These are phyloP conservation scores for Areca catechu DNA, from an alignment of 176 grass and related monocot species.

Conservation along the genomic window DNA sequence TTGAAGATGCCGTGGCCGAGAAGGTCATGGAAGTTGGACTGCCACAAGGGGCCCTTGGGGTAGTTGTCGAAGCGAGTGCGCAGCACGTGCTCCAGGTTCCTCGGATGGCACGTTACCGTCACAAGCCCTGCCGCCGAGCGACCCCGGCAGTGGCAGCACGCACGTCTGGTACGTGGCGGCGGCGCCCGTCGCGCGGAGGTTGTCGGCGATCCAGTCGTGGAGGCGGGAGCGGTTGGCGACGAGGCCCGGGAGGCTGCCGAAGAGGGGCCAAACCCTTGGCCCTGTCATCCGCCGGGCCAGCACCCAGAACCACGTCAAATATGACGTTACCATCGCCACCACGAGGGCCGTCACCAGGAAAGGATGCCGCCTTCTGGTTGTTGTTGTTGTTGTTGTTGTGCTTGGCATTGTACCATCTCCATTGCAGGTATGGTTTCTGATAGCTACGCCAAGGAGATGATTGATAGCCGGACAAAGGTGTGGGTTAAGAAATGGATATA, in stretches of 20 bases:
- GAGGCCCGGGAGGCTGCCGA: conserved; percentile 70
- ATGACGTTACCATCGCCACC: conserved; percentile 33
- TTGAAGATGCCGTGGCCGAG: conserved; percentile 2
- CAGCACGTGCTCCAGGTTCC: not conserved
- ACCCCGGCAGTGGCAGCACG: conserved; percentile 35
- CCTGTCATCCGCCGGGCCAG: conserved; percentile 55
- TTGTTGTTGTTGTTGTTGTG: not conserved
- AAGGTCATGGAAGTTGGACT: not conserved
- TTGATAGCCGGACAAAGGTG: conserved; percentile 1
- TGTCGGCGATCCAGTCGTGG: conserved; percentile 89
- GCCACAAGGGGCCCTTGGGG: not conserved
- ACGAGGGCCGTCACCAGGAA: conserved; percentile 15
- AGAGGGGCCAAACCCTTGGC: conserved; percentile 65
- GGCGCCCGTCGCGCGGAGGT: conserved; percentile 58
- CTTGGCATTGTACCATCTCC: conserved; percentile 8
- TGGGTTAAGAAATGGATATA: conserved; percentile 62
- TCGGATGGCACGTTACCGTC: conserved; percentile 1
- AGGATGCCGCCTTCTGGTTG: conserved; percentile 8
- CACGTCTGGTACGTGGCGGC: conserved; percentile 88
- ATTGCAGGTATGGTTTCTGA: not conserved
- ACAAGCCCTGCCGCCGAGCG: not conserved
- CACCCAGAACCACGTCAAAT: conserved; percentile 72
- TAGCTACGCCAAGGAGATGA: not conserved
- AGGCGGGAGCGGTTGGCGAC: conserved; percentile 51
- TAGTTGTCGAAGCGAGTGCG: conserved; percentile 1